Base-by-base conservation (phyloP, 352 stramenopile species). In the Peronospora destructor region DNA sequence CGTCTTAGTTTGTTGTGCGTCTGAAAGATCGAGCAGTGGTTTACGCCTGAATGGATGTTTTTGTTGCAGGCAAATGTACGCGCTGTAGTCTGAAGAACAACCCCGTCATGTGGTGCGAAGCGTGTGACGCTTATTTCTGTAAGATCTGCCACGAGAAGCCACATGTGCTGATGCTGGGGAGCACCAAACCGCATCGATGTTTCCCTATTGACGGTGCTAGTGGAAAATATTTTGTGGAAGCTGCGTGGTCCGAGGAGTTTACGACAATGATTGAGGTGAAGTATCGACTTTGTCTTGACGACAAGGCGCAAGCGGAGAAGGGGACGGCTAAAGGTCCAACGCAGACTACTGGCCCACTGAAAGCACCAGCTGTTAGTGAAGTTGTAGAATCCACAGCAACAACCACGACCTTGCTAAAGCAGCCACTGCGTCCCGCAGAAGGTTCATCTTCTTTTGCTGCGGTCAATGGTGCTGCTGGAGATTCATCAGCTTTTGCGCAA, bases 111-210 rank as follows among this genome's bases (percentile, higher is more conserved):
- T 85, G 73, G 76, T 87, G 76, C 37, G 72, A 51, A 21, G 76
- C 85, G 25, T 87, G 76, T 35, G 73, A 87, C 33, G 52, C 55
- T 28, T 82, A 82, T 39, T 87, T 83, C 43, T 87, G 76, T 42
- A 63, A 55, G 7, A 37, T n/a, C 0, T 87, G 76, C 53, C 56
- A 76, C 36, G 53, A 59, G 13, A 79, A 80, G 52, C 67, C 73
- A 16, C 76, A 87, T 33, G 65, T 83, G 42, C 51, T 85, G 16
- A 66, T 69, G 45, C 56, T 80, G 2, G 64, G 54, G 8, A 66
- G 50, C 7, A 49, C 39, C 1, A 61, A 49, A 19, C 57, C 51
- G 3, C 76, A 87, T 45, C 56, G 72, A 23, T 81, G 67, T 55
- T 87, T 79, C 47, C 47, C 68, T 14, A 71, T 78, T 26, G 76